Percentiles rank a stretch among this genome's conserved stretches.
Conservation (phyloP, 2,329 filamentous ascomycete genomes). For the Dothideomycetes sp. region DNA sequence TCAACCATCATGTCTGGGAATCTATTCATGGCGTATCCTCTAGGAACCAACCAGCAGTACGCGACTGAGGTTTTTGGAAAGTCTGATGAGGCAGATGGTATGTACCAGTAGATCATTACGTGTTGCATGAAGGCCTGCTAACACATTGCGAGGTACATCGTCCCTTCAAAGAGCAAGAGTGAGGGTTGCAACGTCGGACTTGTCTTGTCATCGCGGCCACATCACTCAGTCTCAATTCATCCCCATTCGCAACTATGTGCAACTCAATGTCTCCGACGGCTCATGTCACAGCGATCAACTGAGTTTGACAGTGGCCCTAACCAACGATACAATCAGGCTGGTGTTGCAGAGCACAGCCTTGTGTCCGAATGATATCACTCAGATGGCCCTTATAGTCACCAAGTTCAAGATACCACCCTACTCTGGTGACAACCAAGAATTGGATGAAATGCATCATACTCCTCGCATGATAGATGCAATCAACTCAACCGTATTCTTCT, state of each 20-base stretch:
- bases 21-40: not conserved
- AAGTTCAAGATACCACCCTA: no score
- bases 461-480: no score
- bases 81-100: not conserved
- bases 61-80: not conserved
- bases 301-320: no score
- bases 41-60: not conserved
- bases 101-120: not conserved
- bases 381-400: no score
- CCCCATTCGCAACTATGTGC: not conserved
- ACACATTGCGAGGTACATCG: not conserved
- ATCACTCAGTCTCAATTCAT: not conserved
- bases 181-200: not conserved
- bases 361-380: no score
- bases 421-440: no score
- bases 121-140: not conserved
- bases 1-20: not conserved
- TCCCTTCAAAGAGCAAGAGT: not conserved
- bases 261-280: no score
- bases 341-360: no score
- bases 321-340: no score
- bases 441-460: no score
- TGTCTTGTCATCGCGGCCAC: not conserved
- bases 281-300: no score
- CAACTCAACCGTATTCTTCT: no score